Evolutionary conservation across 2,329 filamentous ascomycete species (phyloP), one percentile per base, ranked within the genome.

Genomic region (Stemphylium beticola): DNA sequence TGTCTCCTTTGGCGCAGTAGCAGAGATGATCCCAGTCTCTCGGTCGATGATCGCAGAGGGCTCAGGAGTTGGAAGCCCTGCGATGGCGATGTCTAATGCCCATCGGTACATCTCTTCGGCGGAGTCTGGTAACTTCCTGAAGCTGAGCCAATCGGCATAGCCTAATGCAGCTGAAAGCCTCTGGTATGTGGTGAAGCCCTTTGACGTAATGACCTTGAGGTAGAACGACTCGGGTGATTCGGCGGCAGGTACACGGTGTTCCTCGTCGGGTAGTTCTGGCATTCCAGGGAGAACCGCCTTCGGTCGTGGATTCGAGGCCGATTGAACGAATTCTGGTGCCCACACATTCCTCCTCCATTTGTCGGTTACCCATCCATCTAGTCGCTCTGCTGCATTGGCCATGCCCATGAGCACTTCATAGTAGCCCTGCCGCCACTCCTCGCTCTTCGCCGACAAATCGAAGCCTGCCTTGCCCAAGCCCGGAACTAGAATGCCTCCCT

Each of bases 401-500:
- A 86, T 85, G 10, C 88, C 83, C 85, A 97, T 91, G 41, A 97
- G 77, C 3, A 87, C 83, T 67, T 96, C 87, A 68, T 89, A 92
- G 76, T 98, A 98, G 1, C 92, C 92, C 50, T 91, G 82, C 66
- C 89, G 82, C 93, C 93, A 98, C 44, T 88, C 82, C 74, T 96
- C 91, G 59, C 87, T 88, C 79, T 92, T 96, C 6, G 77, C 82
- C 1, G 85, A 85, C 51, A 95, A 79, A 71, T 96, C 91, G 61
- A 85, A 86, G 0, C 86, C 85, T 2, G 81, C 79, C 48, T 70
- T 74, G 17, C 72, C 72, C 14, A 74, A 53, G 1, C 70, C 72
- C 4, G 69, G 70, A 5, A 73, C 68, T 15, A 69, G 4, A 12
- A 73, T 76, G 0, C 79, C 83, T 2, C 82, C 83, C 33, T 82